phyloP scores from a whole-genome alignment of 2,329 filamentous ascomycete species.

The Lachnellula suecica region DNA sequence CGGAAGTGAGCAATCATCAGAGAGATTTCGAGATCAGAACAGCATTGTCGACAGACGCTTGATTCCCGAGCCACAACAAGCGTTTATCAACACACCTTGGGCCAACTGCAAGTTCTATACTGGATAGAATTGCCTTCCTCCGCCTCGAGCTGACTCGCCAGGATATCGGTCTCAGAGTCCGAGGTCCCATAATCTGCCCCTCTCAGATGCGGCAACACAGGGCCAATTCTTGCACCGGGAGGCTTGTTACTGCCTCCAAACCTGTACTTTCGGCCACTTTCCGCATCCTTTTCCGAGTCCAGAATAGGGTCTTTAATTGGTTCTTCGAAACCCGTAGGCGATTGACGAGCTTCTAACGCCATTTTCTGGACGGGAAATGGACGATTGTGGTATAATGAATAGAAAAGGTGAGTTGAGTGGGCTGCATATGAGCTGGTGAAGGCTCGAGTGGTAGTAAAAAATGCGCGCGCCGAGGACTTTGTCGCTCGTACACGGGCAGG shows the following conservation, averaged over 20 bases:
- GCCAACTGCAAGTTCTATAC: slow-evolving; percentile 92
- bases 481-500: slow-evolving; percentile 8
- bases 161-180: slow-evolving; percentile 28
- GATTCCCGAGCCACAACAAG: neutral
- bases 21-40: too few relatives aligned
- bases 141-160: slow-evolving; percentile 68
- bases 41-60: neutral
- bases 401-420: slow-evolving; percentile 3
- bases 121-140: slow-evolving; percentile 81
- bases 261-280: slow-evolving; percentile 1
- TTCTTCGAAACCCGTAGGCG: slow-evolving; percentile 5
- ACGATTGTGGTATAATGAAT: slow-evolving; percentile 23
- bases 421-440: slow-evolving; percentile 22
- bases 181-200: slow-evolving; percentile 24
- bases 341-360: slow-evolving; percentile 25
- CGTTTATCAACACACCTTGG: slow-evolving; percentile 58
- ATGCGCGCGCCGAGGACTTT: slow-evolving; percentile 11
- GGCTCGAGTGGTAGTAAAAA: neutral
- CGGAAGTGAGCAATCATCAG: too few relatives aligned
- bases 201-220: slow-evolving; percentile 31
- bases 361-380: slow-evolving; percentile 33
- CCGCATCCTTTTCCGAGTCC: slow-evolving; percentile 2
- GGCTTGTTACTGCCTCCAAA: slow-evolving; percentile 14
- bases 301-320: slow-evolving; percentile 3
- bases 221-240: slow-evolving; percentile 27